Conservation (phyloP, 345 rosid genomes). For the Anacardium occidentale region DNA sequence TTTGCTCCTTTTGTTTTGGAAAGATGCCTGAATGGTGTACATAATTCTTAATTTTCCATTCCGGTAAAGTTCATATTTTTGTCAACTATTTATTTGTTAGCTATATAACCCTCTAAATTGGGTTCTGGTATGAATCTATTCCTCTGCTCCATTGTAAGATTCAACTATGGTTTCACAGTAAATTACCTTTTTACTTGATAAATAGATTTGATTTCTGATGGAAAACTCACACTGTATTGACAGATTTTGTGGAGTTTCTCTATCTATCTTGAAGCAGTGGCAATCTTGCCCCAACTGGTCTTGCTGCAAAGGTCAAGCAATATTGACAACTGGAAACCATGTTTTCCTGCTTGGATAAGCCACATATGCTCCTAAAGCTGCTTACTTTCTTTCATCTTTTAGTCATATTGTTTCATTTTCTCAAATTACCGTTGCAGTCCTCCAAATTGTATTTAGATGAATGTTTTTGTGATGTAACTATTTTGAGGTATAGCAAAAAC, state of each 20-base stretch:
- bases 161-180: not conserved
- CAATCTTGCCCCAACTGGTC: conserved; percentile 53
- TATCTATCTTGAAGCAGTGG: conserved; percentile 54
- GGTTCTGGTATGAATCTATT: not conserved
- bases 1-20: too few relatives aligned
- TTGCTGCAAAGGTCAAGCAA: conserved; percentile 50
- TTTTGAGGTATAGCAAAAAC: too few relatives aligned
- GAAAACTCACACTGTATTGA: conserved; percentile 10
- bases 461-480: too few relatives aligned
- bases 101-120: too few relatives aligned
- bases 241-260: conserved; percentile 55
- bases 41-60: too few relatives aligned
- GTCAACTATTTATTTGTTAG: too few relatives aligned
- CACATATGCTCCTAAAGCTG: not conserved
- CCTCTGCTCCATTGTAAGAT: not conserved
- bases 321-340: conserved; percentile 50
- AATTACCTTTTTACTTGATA: not conserved
- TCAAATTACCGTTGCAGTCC: not conserved
- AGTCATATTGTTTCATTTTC: not conserved
- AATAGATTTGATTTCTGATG: not conserved
- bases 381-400: not conserved
- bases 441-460: too few relatives aligned
- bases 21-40: too few relatives aligned
- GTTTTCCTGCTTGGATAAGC: conserved; percentile 56
- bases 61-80: too few relatives aligned